A percentile compares a stretch with the other conserved stretches of the same genome.
phyloP scores from a whole-genome alignment of 2,329 filamentous ascomycete genomes.

The Exserohilum rostratum region DNA sequence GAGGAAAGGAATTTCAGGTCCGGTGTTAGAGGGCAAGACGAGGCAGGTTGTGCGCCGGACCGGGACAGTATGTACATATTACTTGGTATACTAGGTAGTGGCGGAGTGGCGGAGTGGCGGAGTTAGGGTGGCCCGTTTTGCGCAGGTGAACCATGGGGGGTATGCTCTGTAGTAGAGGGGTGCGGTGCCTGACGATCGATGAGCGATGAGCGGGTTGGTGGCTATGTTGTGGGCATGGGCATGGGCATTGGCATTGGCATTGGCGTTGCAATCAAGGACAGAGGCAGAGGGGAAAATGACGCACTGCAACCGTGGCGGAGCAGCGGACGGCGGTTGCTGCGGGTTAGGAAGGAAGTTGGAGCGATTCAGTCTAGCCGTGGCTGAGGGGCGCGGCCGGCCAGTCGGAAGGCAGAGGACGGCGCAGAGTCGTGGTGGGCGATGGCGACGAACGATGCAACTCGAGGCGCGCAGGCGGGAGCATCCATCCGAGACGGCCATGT shows the following conservation, averaged over 20 bases:
- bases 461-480: background rate
- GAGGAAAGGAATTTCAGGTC: background rate
- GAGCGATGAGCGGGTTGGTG: slow-evolving; percentile 4
- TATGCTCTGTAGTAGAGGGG: too few species aligned
- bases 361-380: slow-evolving; percentile 6
- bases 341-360: background rate
- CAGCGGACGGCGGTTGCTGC: slow-evolving; percentile 1
- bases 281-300: slow-evolving; percentile 10
- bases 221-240: background rate
- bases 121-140: background rate
- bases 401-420: background rate
- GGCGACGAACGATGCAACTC: background rate
- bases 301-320: slow-evolving; percentile 13
- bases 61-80: too few species aligned
- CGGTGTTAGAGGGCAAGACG: background rate
- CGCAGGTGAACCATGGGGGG: background rate
- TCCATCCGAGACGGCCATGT: background rate
- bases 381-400: background rate
- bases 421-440: background rate
- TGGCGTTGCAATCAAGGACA: slow-evolving; percentile 9
- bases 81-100: too few species aligned
- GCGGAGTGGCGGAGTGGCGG: too few species aligned
- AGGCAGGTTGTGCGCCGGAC: background rate
- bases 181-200: slow-evolving; percentile 20
- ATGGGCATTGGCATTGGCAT: background rate